phyloP scores from a whole-genome alignment of 2,329 filamentous ascomycete genomes.

The Penicillium sp. region DNA sequence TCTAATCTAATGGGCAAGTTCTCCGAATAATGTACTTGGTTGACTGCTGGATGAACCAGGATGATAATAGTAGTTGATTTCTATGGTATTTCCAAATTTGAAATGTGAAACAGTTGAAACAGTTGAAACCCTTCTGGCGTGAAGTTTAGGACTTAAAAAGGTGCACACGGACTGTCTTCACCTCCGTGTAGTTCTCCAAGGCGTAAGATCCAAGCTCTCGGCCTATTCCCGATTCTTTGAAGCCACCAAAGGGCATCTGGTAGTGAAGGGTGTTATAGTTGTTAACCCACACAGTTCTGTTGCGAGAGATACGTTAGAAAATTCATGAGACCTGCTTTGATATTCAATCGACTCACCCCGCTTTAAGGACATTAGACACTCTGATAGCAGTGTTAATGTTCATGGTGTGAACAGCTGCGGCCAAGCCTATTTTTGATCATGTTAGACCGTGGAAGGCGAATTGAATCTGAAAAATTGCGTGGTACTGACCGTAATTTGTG shows the following conservation, averaged over 20 bases:
- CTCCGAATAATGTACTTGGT: too few species aligned
- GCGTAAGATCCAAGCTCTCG: conserved; percentile 45
- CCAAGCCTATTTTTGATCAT: conserved; percentile 59
- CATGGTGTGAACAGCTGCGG: conserved; percentile 72
- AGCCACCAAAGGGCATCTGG: conserved; percentile 33
- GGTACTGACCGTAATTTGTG: conserved; percentile 66
- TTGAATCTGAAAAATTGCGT: not conserved
- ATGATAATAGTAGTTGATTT: not conserved
- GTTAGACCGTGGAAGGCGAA: conserved; percentile 34
- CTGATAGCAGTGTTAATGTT: conserved; percentile 75
- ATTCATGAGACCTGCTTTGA: not conserved
- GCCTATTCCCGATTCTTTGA: conserved; percentile 45
- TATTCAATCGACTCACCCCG: conserved; percentile 55
- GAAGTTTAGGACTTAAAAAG: not conserved
- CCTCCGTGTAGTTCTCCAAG: conserved; percentile 44
- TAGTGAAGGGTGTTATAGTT: conserved; percentile 65
- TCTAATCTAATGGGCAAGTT: too few species aligned
- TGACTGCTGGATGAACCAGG: too few species aligned
- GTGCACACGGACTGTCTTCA: conserved; percentile 37
- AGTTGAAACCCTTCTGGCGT: not conserved
- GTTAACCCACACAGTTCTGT: conserved; percentile 61
- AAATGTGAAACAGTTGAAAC: not conserved
- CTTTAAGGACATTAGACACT: conserved; percentile 66
- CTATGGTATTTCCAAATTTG: not conserved
- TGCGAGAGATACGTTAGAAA: not conserved